Percentiles rank a stretch among this genome's conserved stretches.
These are phyloP conservation scores for Lentinula aciculospora DNA, from an alignment of 768 basidiomycete species.

Conservation along the genomic window DNA sequence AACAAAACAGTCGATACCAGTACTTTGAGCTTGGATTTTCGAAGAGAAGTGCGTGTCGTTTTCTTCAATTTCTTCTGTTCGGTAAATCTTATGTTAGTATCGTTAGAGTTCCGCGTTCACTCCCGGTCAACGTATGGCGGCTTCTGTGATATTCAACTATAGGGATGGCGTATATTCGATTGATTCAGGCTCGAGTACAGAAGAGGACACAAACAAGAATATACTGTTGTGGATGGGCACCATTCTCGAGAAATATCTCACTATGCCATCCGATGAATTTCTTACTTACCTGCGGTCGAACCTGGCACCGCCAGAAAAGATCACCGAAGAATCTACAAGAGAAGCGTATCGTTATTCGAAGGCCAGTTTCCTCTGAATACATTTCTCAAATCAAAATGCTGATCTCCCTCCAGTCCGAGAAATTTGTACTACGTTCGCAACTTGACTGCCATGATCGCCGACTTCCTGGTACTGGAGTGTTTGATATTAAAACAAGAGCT, in stretches of 20 bases:
- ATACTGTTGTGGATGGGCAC: conserved; percentile 81
- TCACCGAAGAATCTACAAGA: conserved; percentile 29
- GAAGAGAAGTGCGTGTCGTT: conserved; percentile 41
- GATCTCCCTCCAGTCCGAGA: conserved; percentile 34
- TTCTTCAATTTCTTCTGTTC: neutral
- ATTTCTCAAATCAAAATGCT: neutral
- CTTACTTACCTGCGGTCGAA: conserved; percentile 39
- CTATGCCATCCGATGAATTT: conserved; percentile 61
- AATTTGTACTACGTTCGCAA: conserved; percentile 91
- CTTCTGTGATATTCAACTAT: conserved; percentile 60
- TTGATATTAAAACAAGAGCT: conserved; percentile 95
- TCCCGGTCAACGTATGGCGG: conserved; percentile 73
- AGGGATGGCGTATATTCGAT: conserved; percentile 64
- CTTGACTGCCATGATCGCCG: conserved; percentile 80
- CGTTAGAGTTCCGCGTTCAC: conserved; percentile 61
- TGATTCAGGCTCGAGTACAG: conserved; percentile 44
- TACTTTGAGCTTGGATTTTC: conserved; percentile 56
- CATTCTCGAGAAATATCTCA: conserved; percentile 85
- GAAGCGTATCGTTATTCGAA: conserved; percentile 88
- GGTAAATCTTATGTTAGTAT: neutral
- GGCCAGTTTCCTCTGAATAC: conserved; percentile 33
- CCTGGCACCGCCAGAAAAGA: conserved; percentile 17
- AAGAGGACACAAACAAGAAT: conserved; percentile 49
- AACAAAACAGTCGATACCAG: conserved; percentile 60
- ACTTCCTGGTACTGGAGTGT: conserved; percentile 86